Percentiles rank a stretch among this genome's conserved stretches.
Conservation (phyloP, 306 rosid genomes). For the Hylodesmum podocarpum region DNA sequence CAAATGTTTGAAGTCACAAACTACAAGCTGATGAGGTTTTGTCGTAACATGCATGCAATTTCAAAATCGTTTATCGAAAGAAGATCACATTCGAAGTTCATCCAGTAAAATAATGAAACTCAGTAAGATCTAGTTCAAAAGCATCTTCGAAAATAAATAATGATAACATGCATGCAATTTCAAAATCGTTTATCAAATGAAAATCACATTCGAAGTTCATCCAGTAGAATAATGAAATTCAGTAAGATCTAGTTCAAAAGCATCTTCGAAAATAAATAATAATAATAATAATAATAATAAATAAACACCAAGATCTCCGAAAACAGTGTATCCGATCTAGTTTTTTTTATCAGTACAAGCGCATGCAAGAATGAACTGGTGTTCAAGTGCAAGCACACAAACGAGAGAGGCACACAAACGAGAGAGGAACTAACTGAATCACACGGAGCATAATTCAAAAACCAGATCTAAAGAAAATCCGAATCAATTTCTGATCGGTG, state of each 20-base stretch:
- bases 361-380: too few relatives aligned
- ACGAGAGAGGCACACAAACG: background rate
- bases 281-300: background rate
- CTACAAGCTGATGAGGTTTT: background rate
- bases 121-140: background rate
- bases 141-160: background rate
- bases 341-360: too few relatives aligned
- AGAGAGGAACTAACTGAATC: background rate
- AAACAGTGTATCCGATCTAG: too few relatives aligned
- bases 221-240: background rate
- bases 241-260: background rate
- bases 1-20: background rate
- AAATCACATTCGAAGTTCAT: background rate
- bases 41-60: background rate
- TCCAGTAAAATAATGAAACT: background rate
- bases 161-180: background rate
- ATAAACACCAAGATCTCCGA: background rate
- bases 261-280: background rate
- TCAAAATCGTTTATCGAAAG: background rate
- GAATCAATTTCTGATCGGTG: background rate
- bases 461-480: slow-evolving; percentile 26
- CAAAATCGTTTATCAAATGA: background rate
- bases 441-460: background rate
- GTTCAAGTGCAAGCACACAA: background rate
- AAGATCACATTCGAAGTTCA: background rate